Conservation (phyloP, 257 asterid species). For the Linderniella brevidens region DNA sequence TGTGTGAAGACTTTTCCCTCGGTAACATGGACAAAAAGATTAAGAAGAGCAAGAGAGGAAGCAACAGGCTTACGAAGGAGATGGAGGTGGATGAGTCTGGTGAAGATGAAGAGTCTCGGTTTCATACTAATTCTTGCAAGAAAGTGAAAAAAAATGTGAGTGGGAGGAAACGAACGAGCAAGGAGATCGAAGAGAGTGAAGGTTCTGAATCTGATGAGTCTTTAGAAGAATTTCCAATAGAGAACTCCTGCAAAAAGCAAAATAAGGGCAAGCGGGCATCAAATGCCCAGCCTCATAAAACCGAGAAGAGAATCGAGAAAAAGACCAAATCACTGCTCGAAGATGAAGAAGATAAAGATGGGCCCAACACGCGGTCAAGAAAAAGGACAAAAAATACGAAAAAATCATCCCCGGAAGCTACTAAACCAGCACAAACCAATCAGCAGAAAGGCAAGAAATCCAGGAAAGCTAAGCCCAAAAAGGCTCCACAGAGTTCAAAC, state of each 20-base stretch:
- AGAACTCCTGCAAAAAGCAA: too few species aligned
- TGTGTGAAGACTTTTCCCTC: slow-evolving; percentile 32
- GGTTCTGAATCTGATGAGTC: too few species aligned
- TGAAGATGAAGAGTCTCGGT: too few species aligned
- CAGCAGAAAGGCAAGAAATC: slow-evolving; percentile 19
- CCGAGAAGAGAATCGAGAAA: slow-evolving; percentile 18
- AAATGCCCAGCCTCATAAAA: slow-evolving; percentile 13
- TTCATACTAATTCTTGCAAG: too few species aligned
- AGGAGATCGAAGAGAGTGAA: too few species aligned
- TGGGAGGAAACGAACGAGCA: too few species aligned
- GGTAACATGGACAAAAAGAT: slow-evolving; percentile 24
- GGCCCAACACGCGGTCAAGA: slow-evolving; percentile 83
- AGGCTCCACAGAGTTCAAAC: slow-evolving; percentile 12
- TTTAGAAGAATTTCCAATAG: too few species aligned
- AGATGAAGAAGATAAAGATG: slow-evolving; percentile 43
- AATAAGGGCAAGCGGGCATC: too few species aligned
- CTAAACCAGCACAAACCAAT: slow-evolving; percentile 24
- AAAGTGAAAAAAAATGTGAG: too few species aligned
- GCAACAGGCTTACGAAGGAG: slow-evolving; percentile 21
- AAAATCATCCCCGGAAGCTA: slow-evolving; percentile 22
- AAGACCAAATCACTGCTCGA: slow-evolving; percentile 14
- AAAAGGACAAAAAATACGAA: slow-evolving; percentile 34
- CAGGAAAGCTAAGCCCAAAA: slow-evolving; percentile 24
- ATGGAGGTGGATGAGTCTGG: too few species aligned
- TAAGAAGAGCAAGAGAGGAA: slow-evolving; percentile 25